phyloP scores from a whole-genome alignment of 2,329 filamentous ascomycete species.

The Ophiosphaerella korrae region DNA sequence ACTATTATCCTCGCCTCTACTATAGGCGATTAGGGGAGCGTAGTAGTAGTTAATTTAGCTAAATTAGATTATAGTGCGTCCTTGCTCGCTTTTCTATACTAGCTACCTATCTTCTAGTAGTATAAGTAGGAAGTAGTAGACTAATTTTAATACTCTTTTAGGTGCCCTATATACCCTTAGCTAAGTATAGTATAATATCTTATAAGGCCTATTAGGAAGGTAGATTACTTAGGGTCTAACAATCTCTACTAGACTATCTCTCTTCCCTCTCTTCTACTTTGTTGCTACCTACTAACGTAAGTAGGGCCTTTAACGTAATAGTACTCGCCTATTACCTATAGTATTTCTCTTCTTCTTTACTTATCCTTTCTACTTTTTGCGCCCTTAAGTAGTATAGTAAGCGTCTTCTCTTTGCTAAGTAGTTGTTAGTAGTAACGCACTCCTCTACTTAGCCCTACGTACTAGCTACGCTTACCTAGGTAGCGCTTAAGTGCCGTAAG shows the following conservation, averaged over 20 bases:
- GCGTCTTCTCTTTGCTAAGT: slow-evolving; percentile 55
- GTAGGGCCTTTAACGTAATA: slow-evolving; percentile 50
- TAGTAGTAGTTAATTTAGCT: slow-evolving; percentile 60
- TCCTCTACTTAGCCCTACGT: slow-evolving; percentile 55
- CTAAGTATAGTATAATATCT: slow-evolving; percentile 56
- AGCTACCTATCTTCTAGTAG: too few relatives aligned
- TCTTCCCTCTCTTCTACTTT: slow-evolving; percentile 12
- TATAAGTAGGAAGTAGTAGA: too few relatives aligned
- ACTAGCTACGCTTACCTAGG: slow-evolving; percentile 56
- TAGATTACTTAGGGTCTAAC: slow-evolving; percentile 54
- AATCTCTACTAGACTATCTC: slow-evolving; percentile 38
- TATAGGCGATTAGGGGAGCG: slow-evolving; percentile 50
- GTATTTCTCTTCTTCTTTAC: slow-evolving; percentile 55
- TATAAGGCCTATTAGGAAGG: slow-evolving; percentile 46
- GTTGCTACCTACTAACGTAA: slow-evolving; percentile 4
- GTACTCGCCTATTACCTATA: slow-evolving; percentile 60
- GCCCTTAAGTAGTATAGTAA: slow-evolving; percentile 43
- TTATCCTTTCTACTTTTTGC: slow-evolving; percentile 46
- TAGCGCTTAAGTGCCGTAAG: slow-evolving; percentile 52
- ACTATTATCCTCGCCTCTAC: slow-evolving; percentile 60
- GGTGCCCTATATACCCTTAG: slow-evolving; percentile 54
- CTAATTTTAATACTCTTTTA: neutral
- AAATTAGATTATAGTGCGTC: slow-evolving; percentile 53
- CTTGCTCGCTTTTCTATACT: slow-evolving; percentile 3
- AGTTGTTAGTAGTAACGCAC: slow-evolving; percentile 50